Evolutionary conservation across 108 stramenopile genomes (phyloP), one percentile per base, ranked within the genome.

Genomic region (Tribonema minus): DNA sequence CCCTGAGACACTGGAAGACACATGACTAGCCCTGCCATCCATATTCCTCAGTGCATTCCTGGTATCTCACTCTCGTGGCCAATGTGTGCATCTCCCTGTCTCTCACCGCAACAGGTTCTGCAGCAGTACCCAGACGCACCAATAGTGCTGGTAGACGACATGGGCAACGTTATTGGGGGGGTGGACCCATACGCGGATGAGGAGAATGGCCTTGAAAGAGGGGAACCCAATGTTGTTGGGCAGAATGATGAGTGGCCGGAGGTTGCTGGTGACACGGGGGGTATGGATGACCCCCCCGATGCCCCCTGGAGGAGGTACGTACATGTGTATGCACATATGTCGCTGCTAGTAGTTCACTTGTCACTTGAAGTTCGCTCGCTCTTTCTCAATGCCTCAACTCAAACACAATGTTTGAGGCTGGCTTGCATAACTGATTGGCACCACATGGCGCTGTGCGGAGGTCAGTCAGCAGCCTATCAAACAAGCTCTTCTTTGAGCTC

Each of bases 231-330:
- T 61, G 2, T 12, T 37, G 35, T n/a, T n/a, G 3, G 33, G 39
- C 4, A 68, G 5, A 7, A 68, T 40, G 67, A 40, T 39, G 68
- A 79, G 26, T 79, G 68, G 28, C 77, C 77, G 29, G 77, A 79
- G 38, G 1, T 79, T 68, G 77, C 67, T 68, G 77, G 77, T n/a
- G 77, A 54, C 7, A 79, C 66, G 6, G 58, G 39, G 28, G 77
- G 77, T 26, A 79, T 79, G 77, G 77, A 79, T 67, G 77, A 79
- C 30, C 77, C 77, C 2, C 64, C 68, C 6, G 77, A 79, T n/a
- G 67, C 77, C 2, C 77, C 77, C 25, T 79, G 77, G 77, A 79
- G 77, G 61, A 6, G 68, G 31, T 69, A 3, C 2, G 29, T 23
- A 23, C 9, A n/a, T 9, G 35, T 32, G 4, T 0, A 37, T 37